These are phyloP conservation scores for Pyrenophora graminea DNA, from an alignment of 2,329 filamentous ascomycete species.

Conservation along the genomic window DNA sequence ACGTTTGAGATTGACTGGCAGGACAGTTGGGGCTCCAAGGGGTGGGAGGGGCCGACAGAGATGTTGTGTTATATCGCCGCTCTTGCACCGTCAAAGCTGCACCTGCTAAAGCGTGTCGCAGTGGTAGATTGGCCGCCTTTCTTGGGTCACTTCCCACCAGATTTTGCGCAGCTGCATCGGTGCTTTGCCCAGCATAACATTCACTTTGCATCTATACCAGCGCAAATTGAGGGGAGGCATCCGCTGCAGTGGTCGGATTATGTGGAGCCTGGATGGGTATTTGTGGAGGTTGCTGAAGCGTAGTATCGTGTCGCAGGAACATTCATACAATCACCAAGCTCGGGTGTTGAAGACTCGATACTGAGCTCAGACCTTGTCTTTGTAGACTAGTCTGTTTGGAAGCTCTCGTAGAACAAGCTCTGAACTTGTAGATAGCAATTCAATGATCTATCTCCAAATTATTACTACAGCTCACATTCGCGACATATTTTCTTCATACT, in stretches of 20 bases:
- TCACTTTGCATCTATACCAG: constrained; percentile 7
- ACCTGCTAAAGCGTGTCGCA: constrained; percentile 2
- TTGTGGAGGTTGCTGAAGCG: constrained; percentile 3
- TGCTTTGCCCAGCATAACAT: constrained; percentile 4
- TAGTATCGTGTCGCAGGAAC: not conserved
- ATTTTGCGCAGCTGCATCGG: constrained; percentile 4
- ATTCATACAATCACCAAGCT: no score
- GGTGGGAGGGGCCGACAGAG: constrained; percentile 11
- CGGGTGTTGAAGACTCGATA: no score
- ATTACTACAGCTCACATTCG: no score
- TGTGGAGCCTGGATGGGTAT: constrained; percentile 10
- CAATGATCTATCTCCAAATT: no score
- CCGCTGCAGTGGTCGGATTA: constrained; percentile 6
- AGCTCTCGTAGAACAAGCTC: no score
- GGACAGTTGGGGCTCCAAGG: constrained; percentile 10
- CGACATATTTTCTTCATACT: no score
- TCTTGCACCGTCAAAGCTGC: constrained; percentile 1
- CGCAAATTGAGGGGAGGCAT: constrained; percentile 1
- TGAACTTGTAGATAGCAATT: no score
- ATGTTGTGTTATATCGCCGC: constrained; percentile 5
- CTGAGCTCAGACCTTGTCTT: no score
- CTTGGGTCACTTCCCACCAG: constrained; percentile 6
- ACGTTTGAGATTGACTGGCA: constrained; percentile 12
- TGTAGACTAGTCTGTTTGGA: no score
- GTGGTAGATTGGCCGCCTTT: constrained; percentile 11